These are phyloP conservation scores for Alloteropsis semialata DNA, from an alignment of 176 grass and related monocot genomes.

Conservation along the genomic window DNA sequence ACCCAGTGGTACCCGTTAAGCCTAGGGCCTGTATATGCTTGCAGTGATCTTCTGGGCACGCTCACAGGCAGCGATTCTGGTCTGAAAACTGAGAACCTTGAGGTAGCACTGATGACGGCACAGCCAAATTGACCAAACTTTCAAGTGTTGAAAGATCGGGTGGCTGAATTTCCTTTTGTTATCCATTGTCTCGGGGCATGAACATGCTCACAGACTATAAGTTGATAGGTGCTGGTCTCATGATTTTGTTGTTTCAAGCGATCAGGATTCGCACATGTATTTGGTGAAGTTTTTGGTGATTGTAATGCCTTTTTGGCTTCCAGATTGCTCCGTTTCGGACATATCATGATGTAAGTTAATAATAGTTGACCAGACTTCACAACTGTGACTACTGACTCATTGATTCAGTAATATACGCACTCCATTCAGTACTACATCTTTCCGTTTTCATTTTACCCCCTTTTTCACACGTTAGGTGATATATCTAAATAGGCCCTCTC, in stretches of 20 bases:
- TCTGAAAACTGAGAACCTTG: not conserved
- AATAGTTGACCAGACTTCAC: not conserved
- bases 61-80: not conserved
- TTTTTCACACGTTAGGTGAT: no score
- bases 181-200: not conserved
- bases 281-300: not conserved
- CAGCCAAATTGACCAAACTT: not conserved
- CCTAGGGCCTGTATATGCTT: not conserved
- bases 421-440: not conserved
- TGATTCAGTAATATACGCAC: not conserved
- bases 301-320: not conserved
- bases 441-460: no score
- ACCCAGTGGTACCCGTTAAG: not conserved
- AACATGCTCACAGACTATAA: not conserved
- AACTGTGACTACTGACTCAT: not conserved
- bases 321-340: not conserved
- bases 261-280: not conserved
- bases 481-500: no score
- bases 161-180: not conserved
- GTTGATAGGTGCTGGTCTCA: not conserved
- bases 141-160: not conserved
- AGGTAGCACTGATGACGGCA: not conserved
- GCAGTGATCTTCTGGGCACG: not conserved
- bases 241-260: constrained; percentile 16
- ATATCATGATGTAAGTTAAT: not conserved